Conservation (phyloP, 2,329 filamentous ascomycete genomes). For the Arthrocladium fulminans region DNA sequence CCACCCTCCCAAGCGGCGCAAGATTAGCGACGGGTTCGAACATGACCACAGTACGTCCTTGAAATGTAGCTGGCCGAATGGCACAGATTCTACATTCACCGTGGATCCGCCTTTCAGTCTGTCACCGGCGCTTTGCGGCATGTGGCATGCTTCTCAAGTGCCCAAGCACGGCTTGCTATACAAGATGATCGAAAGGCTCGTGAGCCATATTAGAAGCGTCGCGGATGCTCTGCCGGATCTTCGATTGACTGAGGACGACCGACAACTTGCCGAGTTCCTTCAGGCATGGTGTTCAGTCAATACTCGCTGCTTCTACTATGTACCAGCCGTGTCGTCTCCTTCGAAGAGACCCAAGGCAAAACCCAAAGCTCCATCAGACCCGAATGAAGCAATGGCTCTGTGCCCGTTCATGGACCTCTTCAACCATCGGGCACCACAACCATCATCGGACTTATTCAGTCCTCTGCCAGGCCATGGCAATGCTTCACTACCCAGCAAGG, state of each 20-base stretch:
- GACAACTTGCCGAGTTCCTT: constrained; percentile 9
- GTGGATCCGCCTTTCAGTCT: neutral
- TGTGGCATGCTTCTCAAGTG: neutral
- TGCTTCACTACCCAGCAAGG: neutral
- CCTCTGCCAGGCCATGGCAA: neutral
- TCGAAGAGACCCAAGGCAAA: neutral
- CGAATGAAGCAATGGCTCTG: constrained; percentile 18
- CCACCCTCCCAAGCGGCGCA: neutral
- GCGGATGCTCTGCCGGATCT: neutral
- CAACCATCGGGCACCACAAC: constrained; percentile 12
- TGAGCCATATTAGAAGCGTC: neutral
- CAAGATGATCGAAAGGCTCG: neutral
- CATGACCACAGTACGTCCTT: neutral
- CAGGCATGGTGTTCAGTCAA: constrained; percentile 17
- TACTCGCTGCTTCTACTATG: constrained; percentile 17
- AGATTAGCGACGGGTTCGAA: neutral
- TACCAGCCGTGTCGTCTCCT: neutral
- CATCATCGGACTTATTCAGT: neutral
- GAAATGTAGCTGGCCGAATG: neutral
- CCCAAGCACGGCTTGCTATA: neutral
- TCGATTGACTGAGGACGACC: neutral
- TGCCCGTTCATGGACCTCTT: constrained; percentile 20
- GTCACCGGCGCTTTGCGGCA: neutral
- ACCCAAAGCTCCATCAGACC: constrained; percentile 11
- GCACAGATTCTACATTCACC: neutral